Percentiles rank a stretch among this genome's conserved stretches.
Conservation (phyloP, 2,329 filamentous ascomycete genomes). For the Coniella lustricola region DNA sequence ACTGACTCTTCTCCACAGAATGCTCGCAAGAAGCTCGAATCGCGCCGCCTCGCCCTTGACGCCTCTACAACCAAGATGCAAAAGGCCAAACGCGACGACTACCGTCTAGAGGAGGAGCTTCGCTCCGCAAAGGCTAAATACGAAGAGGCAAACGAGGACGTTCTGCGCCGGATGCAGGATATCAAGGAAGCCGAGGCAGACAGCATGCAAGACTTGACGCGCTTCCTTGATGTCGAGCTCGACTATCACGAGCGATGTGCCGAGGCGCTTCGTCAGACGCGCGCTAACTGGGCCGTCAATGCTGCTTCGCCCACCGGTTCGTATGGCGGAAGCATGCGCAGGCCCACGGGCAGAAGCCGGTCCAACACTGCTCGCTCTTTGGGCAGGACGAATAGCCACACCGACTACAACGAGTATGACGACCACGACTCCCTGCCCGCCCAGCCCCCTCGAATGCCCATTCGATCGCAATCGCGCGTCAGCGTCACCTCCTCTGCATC, state of each 20-base stretch:
- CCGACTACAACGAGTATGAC: constrained; percentile 23
- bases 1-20: constrained; percentile 30
- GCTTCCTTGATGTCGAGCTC: constrained; percentile 82
- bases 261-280: constrained; percentile 63
- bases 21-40: constrained; percentile 90
- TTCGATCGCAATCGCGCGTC: constrained; percentile 30
- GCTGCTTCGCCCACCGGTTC: constrained; percentile 15
- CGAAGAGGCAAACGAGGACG: constrained; percentile 90
- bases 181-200: constrained; percentile 89
- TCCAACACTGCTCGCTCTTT: constrained; percentile 43
- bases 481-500: constrained; percentile 21
- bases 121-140: constrained; percentile 90
- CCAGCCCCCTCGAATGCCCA: constrained; percentile 35
- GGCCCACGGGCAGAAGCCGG: constrained; percentile 30
- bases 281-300: constrained; percentile 35
- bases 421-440: constrained; percentile 29
- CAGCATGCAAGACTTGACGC: constrained; percentile 68
- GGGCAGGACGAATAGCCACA: constrained; percentile 30
- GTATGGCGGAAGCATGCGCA: constrained; percentile 14
- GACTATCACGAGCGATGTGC: constrained; percentile 86
- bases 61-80: constrained; percentile 84
- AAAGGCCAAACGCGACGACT: constrained; percentile 90
- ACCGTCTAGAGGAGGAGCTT: constrained; percentile 85
- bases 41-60: constrained; percentile 81
- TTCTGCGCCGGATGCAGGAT: constrained; percentile 87